Conservation (phyloP, 495 filamentous ascomycete species). For the Cercophora sp. region DNA sequence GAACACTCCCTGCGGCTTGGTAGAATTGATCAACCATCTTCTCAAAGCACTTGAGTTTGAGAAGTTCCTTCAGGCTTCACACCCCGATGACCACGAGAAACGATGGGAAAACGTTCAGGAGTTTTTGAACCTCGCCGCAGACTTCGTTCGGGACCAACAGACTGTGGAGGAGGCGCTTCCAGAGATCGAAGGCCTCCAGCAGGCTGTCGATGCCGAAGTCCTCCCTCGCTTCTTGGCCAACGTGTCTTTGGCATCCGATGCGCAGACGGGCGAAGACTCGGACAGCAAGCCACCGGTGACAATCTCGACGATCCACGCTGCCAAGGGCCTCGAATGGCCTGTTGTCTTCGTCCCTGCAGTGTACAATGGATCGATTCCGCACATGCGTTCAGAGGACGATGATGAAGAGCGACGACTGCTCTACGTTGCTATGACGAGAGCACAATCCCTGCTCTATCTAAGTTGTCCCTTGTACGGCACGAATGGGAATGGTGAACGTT, state of each 20-base stretch:
- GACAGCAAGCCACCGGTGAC: slow-evolving; percentile 65
- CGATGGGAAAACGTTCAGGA: slow-evolving; percentile 94
- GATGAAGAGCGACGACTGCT: slow-evolving; percentile 88
- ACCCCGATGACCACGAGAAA: slow-evolving; percentile 73
- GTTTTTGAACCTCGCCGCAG: slow-evolving; percentile 70
- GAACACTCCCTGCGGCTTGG: slow-evolving; percentile 47
- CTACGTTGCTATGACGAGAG: slow-evolving; percentile 98
- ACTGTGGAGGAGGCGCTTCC: slow-evolving; percentile 67
- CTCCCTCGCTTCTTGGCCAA: slow-evolving; percentile 85
- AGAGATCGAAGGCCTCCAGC: slow-evolving; percentile 68
- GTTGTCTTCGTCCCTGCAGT: slow-evolving; percentile 90
- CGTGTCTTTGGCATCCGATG: slow-evolving; percentile 77
- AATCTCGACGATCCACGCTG: slow-evolving; percentile 94
- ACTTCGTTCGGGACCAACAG: slow-evolving; percentile 54
- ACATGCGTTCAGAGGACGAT: slow-evolving; percentile 83
- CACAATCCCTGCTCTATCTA: slow-evolving; percentile 85
- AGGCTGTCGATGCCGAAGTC: slow-evolving; percentile 62
- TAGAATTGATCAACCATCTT: slow-evolving; percentile 70
- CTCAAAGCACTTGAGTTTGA: slow-evolving; percentile 70
- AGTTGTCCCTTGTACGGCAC: slow-evolving; percentile 61
- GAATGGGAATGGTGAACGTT: slow-evolving; percentile 27
- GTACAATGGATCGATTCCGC: slow-evolving; percentile 90
- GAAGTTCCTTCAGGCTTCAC: slow-evolving; percentile 62
- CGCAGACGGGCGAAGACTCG: slow-evolving; percentile 57
- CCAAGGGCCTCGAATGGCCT: slow-evolving; percentile 97